phyloP scores from a whole-genome alignment of 2,329 filamentous ascomycete genomes.

The Orbilia javanica region DNA sequence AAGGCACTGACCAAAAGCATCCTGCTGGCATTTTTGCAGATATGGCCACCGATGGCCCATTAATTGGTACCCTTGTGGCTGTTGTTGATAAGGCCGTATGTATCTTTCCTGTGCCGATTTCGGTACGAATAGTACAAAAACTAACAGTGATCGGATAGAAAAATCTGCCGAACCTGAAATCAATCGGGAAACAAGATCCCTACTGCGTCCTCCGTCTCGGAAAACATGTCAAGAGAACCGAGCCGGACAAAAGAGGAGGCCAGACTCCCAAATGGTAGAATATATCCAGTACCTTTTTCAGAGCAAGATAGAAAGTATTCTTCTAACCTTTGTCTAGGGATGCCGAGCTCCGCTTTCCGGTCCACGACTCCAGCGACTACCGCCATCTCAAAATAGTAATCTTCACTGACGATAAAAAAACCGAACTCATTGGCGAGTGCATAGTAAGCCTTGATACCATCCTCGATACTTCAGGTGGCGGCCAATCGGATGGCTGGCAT shows the following conservation, averaged over 20 bases:
- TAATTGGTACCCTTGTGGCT: constrained; percentile 91
- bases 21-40: constrained; percentile 62
- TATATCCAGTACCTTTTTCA: constrained; percentile 43
- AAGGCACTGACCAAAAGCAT: constrained; percentile 56
- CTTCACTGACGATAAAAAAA: constrained; percentile 98
- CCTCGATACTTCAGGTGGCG: constrained; percentile 80
- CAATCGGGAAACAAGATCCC: constrained; percentile 97
- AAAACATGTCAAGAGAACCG: constrained; percentile 97
- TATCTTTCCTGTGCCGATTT: background rate
- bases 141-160: constrained; percentile 69
- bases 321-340: constrained; percentile 74
- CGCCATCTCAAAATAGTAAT: constrained; percentile 94
- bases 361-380: constrained; percentile 97
- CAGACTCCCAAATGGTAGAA: constrained; percentile 94
- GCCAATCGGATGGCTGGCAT: constrained; percentile 96
- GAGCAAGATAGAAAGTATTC: background rate
- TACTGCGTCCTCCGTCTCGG: constrained; percentile 94
- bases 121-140: background rate
- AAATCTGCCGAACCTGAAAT: constrained; percentile 95
- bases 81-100: constrained; percentile 83
- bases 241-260: constrained; percentile 90
- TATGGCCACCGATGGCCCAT: constrained; percentile 63
- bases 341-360: constrained; percentile 93
- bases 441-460: constrained; percentile 88
- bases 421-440: constrained; percentile 93